Evolutionary conservation across 139 green algal genomes (phyloP).

Genomic region (Auxenochlorella protothecoides): DNA sequence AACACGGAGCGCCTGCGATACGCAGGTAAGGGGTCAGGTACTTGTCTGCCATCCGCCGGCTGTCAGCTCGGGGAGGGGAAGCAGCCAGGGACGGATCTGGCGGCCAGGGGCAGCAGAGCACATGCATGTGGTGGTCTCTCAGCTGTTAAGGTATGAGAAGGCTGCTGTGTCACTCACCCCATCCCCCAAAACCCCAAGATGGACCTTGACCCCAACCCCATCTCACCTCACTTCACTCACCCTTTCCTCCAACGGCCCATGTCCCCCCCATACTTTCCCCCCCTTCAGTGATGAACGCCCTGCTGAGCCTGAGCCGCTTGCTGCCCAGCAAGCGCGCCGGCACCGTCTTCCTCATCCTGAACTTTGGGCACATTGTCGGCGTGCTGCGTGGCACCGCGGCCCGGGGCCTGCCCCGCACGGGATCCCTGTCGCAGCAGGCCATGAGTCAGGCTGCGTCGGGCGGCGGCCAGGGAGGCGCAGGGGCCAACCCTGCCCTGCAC

Average conservation of each 20-base stretch:
- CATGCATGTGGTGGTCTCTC: too few relatives aligned
- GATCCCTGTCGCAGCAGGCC: background rate
- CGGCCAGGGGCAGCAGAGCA: too few relatives aligned
- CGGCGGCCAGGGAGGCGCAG: slow-evolving; percentile 2
- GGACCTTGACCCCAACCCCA: too few relatives aligned
- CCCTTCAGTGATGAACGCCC: slow-evolving; percentile 45
- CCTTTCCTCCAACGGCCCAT: too few relatives aligned
- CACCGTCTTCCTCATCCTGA: slow-evolving; percentile 90
- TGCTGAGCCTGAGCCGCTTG: slow-evolving; percentile 37
- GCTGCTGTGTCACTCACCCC: background rate
- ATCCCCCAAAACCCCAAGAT: too few relatives aligned
- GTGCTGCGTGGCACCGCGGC: slow-evolving; percentile 22
- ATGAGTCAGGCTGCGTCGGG: background rate
- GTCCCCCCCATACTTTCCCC: background rate
- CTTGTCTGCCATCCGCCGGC: background rate
- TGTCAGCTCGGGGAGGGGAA: too few relatives aligned
- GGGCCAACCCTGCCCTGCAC: background rate
- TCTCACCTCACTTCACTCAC: too few relatives aligned
- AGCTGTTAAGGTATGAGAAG: background rate
- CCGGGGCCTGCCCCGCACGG: background rate
- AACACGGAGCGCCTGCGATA: slow-evolving; percentile 59
- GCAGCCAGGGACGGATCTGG: too few relatives aligned
- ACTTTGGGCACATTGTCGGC: slow-evolving; percentile 71
- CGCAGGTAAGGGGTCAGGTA: background rate
- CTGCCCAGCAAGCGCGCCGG: slow-evolving; percentile 31